phyloP scores from a whole-genome alignment of 768 basidiomycete species.

The Suillus subalutaceus region DNA sequence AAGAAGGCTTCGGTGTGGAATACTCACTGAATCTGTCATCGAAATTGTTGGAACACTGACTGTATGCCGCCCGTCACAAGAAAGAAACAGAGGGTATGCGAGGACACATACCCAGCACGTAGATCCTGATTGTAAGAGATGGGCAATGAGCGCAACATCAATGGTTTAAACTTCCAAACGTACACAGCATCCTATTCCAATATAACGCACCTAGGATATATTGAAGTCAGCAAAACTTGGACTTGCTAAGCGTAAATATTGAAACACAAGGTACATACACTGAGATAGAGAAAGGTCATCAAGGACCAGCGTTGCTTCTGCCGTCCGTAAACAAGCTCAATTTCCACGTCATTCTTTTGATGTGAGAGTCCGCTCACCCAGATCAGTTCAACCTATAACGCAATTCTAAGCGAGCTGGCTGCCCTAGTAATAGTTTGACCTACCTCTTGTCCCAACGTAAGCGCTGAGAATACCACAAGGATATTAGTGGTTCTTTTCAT shows the following conservation, averaged over 20 bases:
- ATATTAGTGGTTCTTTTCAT: not conserved
- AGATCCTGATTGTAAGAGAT: not conserved
- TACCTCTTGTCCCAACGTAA: not conserved
- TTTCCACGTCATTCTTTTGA: not conserved
- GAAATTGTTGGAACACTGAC: not conserved
- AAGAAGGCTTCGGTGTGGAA: not conserved
- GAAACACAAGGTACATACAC: not conserved
- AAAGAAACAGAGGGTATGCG: not conserved
- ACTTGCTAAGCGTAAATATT: not conserved
- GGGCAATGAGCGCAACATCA: not conserved
- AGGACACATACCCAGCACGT: not conserved
- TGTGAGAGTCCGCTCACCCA: not conserved
- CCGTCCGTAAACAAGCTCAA: not conserved
- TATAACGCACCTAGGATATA: not conserved
- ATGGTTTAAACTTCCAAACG: not conserved
- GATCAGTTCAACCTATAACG: not conserved
- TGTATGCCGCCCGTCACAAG: not conserved
- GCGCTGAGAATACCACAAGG: not conserved
- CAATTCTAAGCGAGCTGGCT: not conserved
- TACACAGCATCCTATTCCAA: not conserved
- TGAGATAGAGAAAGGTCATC: not conserved
- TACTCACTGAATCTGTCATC: not conserved
- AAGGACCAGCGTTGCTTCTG: not conserved
- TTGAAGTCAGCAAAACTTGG: not conserved
- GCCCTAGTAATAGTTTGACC: not conserved